These are phyloP conservation scores for Heterobasidion parviporum DNA, from an alignment of 1,284 basidiomycete genomes.

Conservation along the genomic window DNA sequence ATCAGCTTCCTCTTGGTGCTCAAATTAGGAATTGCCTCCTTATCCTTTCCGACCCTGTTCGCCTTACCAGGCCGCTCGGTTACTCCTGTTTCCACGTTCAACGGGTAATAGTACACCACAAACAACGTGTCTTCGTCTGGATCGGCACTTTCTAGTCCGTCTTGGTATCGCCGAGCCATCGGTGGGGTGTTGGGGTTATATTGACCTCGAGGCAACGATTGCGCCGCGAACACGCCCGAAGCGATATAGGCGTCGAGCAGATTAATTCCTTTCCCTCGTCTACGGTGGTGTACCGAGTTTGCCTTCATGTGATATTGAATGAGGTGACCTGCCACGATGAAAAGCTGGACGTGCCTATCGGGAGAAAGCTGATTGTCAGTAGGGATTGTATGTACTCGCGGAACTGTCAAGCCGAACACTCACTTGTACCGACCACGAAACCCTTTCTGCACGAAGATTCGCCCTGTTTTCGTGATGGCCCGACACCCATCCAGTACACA, in stretches of 20 bases:
- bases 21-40: slow-evolving; percentile 38
- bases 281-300: slow-evolving; percentile 40
- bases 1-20: slow-evolving; percentile 54
- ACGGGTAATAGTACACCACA: slow-evolving; percentile 55
- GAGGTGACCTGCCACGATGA: slow-evolving; percentile 58
- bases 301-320: slow-evolving; percentile 53
- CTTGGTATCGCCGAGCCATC: slow-evolving; percentile 63
- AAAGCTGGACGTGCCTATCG: slow-evolving; percentile 56
- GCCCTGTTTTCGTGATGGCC: slow-evolving; percentile 63
- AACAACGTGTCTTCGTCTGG: slow-evolving; percentile 70
- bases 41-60: slow-evolving; percentile 6
- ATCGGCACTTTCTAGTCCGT: slow-evolving; percentile 74
- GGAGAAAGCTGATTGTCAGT: slow-evolving; percentile 3
- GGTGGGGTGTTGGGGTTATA: slow-evolving; percentile 44
- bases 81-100: slow-evolving; percentile 12
- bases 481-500: slow-evolving; percentile 70
- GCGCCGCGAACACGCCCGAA: slow-evolving; percentile 70
- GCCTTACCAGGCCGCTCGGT: not conserved
- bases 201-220: slow-evolving; percentile 52
- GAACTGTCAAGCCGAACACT: slow-evolving; percentile 16
- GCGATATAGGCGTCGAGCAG: slow-evolving; percentile 70
- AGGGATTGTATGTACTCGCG: not conserved
- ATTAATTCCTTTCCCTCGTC: slow-evolving; percentile 41
- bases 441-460: slow-evolving; percentile 61
- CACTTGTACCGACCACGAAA: slow-evolving; percentile 65